phyloP scores from a whole-genome alignment of 352 stramenopile species.

The Pythium phragmiticola region DNA sequence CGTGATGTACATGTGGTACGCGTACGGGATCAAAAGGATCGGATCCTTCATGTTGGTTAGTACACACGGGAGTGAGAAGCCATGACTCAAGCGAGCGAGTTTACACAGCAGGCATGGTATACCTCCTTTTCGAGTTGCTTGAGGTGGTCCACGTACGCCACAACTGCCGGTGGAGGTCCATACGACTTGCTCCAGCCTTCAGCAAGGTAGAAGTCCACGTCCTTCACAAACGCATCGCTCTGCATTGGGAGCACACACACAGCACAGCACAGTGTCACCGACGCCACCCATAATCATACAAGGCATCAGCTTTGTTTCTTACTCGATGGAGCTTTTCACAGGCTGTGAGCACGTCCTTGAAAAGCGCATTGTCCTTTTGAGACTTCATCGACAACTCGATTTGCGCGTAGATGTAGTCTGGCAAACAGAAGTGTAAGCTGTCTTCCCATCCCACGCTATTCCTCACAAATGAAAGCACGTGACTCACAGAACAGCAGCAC shows the following conservation, averaged over 20 bases:
- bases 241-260: constrained; percentile 13
- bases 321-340: constrained; percentile 48
- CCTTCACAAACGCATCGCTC: constrained; percentile 58
- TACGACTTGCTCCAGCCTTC: constrained; percentile 61
- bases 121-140: constrained; percentile 56
- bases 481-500: constrained; percentile 72
- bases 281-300: neutral
- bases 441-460: constrained; percentile 1
- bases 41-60: constrained; percentile 30
- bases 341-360: constrained; percentile 43
- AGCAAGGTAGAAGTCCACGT: constrained; percentile 59
- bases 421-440: neutral
- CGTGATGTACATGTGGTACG: constrained; percentile 77
- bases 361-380: constrained; percentile 42
- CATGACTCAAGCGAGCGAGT: neutral
- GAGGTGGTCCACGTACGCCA: constrained; percentile 57
- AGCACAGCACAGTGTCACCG: neutral
- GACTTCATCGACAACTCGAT: constrained; percentile 50
- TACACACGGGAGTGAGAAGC: neutral
- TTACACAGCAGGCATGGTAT: neutral
- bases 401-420: constrained; percentile 72
- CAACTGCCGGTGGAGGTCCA: constrained; percentile 44
- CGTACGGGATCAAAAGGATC: constrained; percentile 57
- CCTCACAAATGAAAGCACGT: neutral
- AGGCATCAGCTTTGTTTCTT: neutral